Base-by-base conservation (phyloP, 192 early-diverging fungal species). In the Rhizoclosmatium sp. region DNA sequence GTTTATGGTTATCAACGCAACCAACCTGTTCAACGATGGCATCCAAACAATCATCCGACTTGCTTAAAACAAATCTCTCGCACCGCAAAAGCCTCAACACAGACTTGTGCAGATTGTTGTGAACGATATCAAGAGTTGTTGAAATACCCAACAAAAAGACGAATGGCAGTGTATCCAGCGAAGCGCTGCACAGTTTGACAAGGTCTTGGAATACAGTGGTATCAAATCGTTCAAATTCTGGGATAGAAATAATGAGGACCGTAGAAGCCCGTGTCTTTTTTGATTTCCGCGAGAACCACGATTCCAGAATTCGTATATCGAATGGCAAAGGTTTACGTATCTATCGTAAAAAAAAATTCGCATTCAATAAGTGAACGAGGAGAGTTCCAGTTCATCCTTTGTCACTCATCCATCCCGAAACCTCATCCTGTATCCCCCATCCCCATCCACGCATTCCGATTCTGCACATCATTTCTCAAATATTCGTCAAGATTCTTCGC, bases 201-300 rank as follows among this genome's bases (percentile, higher is more conserved):
- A 96, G 88, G 72, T 94, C 90, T 69, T 94, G 89, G 3, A 96
- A 87, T 0, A 95, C 84, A 14, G 78, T 77, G 4, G 91, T 86
- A 47, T 90, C 86, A 68, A 98, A 96, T 54, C 91, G 87, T 78
- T 98, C 96, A 84, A 95, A 94, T 78, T 98, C 95, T 74, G 95
- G 93, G 60, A 98, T 75, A 44, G 95, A 91, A 39, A 96, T 80
- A 2, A 95, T 92, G 2, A 95, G 19, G 4, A 19, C 49, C 5
- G 9, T 59, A 23, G 54, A 54, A 23, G 56, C 45, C 39, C n/a
- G 5, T 9, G 31, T 9, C 70, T n/a, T 40, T 2, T 59, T 72
- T 7, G 54, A 47, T 39, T 72, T 19, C 9, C 14, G 5, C 7
- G 47, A 2, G 3, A 51, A 72, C 70, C 70, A 72, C 7, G 49